Evolutionary conservation across 805 yeast species (phyloP).

Genomic region (Komagataella kurtzmanii): DNA sequence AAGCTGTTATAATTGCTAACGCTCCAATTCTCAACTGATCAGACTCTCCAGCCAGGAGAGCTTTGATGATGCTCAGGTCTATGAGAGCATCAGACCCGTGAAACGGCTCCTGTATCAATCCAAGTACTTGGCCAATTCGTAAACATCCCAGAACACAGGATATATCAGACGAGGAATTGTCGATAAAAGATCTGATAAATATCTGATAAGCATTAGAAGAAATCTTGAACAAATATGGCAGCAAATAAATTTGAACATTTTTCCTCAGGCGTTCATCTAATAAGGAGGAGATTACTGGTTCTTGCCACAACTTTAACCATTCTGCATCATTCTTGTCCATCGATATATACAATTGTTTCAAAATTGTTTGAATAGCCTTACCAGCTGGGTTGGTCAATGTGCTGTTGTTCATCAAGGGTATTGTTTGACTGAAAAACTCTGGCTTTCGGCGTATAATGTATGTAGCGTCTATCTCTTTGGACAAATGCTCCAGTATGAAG

Average conservation of each 20-base stretch:
- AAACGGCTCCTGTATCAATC: conserved; percentile 36
- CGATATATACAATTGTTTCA: conserved; percentile 17
- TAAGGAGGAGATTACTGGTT: conserved; percentile 21
- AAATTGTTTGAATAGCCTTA: conserved; percentile 33
- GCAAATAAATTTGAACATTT: conserved; percentile 42
- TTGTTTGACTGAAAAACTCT: conserved; percentile 29
- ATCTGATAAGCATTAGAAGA: conserved; percentile 27
- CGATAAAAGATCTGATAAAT: conserved; percentile 20
- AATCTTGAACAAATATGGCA: conserved; percentile 49
- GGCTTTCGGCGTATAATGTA: conserved; percentile 31
- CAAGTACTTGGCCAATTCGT: conserved; percentile 50
- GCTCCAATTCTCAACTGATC: conserved; percentile 33
- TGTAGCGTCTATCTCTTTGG: conserved; percentile 30
- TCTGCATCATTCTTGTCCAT: conserved; percentile 8
- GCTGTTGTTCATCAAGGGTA: conserved; percentile 37
- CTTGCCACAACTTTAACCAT: conserved; percentile 45
- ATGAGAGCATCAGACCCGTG: conserved; percentile 16
- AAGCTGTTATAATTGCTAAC: conserved; percentile 45
- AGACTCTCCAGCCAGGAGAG: conserved; percentile 32
- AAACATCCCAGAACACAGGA: conserved; percentile 38
- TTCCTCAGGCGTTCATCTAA: conserved; percentile 18
- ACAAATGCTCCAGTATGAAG: conserved; percentile 42
- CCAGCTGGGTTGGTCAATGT: conserved; percentile 57
- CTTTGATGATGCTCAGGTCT: conserved; percentile 19
- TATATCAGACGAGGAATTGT: conserved; percentile 13